phyloP scores from a whole-genome alignment of 176 grass and related monocot species.

The Oryza longistaminata region DNA sequence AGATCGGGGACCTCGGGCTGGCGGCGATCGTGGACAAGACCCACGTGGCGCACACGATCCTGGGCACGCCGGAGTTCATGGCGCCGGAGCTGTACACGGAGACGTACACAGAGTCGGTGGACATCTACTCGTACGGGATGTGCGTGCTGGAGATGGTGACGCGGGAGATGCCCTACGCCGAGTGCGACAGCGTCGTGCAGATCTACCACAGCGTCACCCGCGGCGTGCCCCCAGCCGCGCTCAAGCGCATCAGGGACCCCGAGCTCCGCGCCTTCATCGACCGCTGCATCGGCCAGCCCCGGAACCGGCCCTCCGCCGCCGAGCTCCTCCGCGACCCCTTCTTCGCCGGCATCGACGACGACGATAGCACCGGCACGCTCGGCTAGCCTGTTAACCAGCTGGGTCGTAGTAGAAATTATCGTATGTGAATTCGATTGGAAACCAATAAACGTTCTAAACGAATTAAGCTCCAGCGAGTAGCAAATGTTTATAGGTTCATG shows the following conservation, averaged over 20 bases:
- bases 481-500: slow-evolving; percentile 43
- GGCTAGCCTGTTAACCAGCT: background rate
- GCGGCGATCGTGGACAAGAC: slow-evolving; percentile 82
- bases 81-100: slow-evolving; percentile 95
- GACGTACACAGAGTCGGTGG: slow-evolving; percentile 92
- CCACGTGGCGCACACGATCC: slow-evolving; percentile 79
- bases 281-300: slow-evolving; percentile 67
- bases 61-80: slow-evolving; percentile 99
- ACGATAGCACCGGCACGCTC: slow-evolving; percentile 38
- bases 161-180: slow-evolving; percentile 82
- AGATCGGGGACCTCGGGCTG: slow-evolving; percentile 95
- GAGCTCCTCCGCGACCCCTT: slow-evolving; percentile 83
- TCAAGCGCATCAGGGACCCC: slow-evolving; percentile 61
- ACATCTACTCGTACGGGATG: slow-evolving; percentile 97
- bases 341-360: slow-evolving; percentile 60
- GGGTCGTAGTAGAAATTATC: background rate
- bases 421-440: background rate
- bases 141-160: slow-evolving; percentile 98
- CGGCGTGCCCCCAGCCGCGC: slow-evolving; percentile 49
- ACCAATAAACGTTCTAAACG: background rate
- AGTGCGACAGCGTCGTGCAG: slow-evolving; percentile 77
- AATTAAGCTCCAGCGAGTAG: slow-evolving; percentile 22
- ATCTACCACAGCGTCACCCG: slow-evolving; percentile 73
- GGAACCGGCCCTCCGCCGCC: slow-evolving; percentile 61
- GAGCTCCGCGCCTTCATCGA: slow-evolving; percentile 79